Conservation (phyloP, 345 rosid species). For the Eutrema japonicum region DNA sequence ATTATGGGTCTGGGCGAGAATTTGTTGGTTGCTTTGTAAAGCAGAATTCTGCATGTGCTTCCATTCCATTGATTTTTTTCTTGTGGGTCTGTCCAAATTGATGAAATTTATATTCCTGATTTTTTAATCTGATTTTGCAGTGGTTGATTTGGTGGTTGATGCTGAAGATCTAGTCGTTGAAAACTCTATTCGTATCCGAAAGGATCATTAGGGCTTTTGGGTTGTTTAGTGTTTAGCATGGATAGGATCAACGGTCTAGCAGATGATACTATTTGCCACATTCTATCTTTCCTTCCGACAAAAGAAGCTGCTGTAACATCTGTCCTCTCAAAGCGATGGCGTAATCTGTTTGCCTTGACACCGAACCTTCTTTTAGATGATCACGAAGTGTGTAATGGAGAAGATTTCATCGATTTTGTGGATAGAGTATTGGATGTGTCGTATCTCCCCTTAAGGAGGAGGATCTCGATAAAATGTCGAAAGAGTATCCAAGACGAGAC, state of each 20-base stretch:
- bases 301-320: constrained; percentile 18
- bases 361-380: background rate
- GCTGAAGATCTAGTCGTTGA: no score
- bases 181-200: no score
- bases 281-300: background rate
- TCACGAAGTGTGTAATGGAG: background rate
- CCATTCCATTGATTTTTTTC: no score
- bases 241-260: background rate
- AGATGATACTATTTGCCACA: constrained; percentile 8
- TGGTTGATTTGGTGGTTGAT: no score
- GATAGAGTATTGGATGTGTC: background rate
- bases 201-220: no score
- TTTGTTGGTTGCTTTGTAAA: no score
- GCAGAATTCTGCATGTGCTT: no score
- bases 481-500: background rate
- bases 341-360: constrained; percentile 1
- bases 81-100: no score
- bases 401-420: constrained; percentile 14
- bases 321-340: constrained; percentile 21
- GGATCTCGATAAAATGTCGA: background rate
- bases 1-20: no score
- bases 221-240: background rate
- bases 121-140: no score
- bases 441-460: background rate
- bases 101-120: no score